These are phyloP conservation scores for Cenchrus americanus DNA, from an alignment of 176 grass and related monocot genomes.

Conservation along the genomic window DNA sequence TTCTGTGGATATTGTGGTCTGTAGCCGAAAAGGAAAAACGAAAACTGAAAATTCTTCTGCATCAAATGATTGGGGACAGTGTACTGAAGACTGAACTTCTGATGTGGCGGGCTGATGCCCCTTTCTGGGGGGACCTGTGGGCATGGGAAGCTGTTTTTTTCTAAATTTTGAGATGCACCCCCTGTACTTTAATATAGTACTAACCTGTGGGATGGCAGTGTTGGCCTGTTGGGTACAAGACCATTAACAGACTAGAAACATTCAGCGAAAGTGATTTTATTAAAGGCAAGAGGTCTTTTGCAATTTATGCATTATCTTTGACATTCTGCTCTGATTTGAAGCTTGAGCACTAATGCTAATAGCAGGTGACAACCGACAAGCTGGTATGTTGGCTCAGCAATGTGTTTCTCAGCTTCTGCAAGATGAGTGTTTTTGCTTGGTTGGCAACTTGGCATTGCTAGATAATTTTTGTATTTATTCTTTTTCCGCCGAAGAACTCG, in stretches of 20 bases:
- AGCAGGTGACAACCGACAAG: not conserved
- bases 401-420: not conserved
- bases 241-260: not conserved
- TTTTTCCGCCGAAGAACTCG: not conserved
- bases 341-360: not conserved
- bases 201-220: not conserved
- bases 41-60: slow-evolving; percentile 21
- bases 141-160: slow-evolving; percentile 42
- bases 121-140: slow-evolving; percentile 32
- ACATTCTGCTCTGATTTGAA: not conserved
- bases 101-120: not conserved
- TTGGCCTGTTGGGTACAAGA: slow-evolving; percentile 1
- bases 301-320: not conserved
- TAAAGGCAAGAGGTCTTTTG: not conserved
- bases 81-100: slow-evolving; percentile 46
- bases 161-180: slow-evolving; percentile 12
- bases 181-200: slow-evolving; percentile 31
- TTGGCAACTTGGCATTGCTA: not conserved
- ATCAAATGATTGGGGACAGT: slow-evolving; percentile 56
- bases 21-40: slow-evolving; percentile 1
- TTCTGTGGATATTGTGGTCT: slow-evolving; percentile 21
- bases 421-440: slow-evolving; percentile 24
- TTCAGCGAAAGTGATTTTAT: not conserved
- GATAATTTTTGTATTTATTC: not conserved
- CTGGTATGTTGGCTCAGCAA: not conserved